Evolutionary conservation across 306 rosid genomes (phyloP).

Genomic region (Geum urbanum): DNA sequence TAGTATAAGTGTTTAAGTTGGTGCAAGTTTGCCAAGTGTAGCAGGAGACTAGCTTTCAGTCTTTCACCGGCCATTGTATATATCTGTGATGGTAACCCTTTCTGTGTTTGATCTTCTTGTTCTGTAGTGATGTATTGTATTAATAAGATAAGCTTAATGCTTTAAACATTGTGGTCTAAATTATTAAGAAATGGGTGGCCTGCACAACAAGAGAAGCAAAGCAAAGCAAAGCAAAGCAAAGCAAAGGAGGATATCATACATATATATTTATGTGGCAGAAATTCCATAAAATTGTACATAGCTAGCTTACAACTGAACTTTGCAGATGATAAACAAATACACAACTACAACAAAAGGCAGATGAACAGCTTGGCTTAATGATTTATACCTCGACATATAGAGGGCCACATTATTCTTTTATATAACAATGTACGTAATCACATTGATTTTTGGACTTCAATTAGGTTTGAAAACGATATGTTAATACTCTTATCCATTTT

Average conservation of each 20-base stretch:
- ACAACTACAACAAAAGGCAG: background rate
- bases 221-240: background rate
- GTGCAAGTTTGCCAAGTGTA: background rate
- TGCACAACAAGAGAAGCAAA: background rate
- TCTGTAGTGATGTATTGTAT: background rate
- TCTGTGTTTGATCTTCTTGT: conserved; percentile 9
- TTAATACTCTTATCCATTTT: background rate
- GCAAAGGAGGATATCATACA: background rate
- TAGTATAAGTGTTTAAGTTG: background rate
- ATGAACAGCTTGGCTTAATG: conserved; percentile 8
- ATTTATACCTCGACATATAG: conserved; percentile 2
- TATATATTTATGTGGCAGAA: background rate
- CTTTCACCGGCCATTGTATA: background rate
- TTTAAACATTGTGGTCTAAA: background rate
- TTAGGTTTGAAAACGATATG: background rate
- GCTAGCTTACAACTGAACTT: background rate
- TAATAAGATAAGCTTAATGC: conserved; percentile 6
- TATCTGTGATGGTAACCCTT: conserved; percentile 11
- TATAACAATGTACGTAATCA: background rate
- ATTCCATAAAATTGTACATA: background rate
- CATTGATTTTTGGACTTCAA: background rate
- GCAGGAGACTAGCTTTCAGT: background rate
- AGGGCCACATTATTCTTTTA: background rate
- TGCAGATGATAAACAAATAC: background rate
- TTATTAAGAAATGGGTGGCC: conserved; percentile 5